Conservation (phyloP, 2,329 filamentous ascomycete genomes). For the Trematosphaeria pertusa region DNA sequence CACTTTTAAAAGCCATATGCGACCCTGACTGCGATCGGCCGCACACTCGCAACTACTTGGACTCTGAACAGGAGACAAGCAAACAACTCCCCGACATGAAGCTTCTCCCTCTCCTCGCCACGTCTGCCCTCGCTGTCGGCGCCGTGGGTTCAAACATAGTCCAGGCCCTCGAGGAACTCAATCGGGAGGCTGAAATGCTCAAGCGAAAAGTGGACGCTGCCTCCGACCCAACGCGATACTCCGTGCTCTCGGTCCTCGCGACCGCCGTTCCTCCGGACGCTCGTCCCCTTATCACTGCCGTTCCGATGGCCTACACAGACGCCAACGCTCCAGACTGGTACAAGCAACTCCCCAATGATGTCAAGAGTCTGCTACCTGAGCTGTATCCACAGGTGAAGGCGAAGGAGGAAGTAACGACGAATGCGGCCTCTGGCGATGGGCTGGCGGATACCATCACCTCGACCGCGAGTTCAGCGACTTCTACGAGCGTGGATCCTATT, state of each 20-base stretch:
- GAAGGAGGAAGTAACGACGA: too few relatives aligned
- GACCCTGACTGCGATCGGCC: too few relatives aligned
- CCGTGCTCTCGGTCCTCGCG: slow-evolving; percentile 22
- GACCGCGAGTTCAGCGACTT: too few relatives aligned
- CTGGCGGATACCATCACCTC: too few relatives aligned
- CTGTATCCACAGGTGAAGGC: background rate
- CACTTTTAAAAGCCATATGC: too few relatives aligned
- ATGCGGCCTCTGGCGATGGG: too few relatives aligned
- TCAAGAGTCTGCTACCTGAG: background rate
- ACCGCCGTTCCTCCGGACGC: slow-evolving; percentile 19
- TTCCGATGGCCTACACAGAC: slow-evolving; percentile 12
- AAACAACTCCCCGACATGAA: slow-evolving; percentile 5
- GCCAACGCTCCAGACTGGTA: slow-evolving; percentile 18
- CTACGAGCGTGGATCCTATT: background rate
- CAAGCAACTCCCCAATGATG: background rate
- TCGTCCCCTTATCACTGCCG: slow-evolving; percentile 2
- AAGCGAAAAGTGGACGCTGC: slow-evolving; percentile 17
- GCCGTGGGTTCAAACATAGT: background rate
- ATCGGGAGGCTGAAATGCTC: too few relatives aligned
- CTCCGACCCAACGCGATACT: slow-evolving; percentile 20
- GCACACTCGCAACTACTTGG: too few relatives aligned
- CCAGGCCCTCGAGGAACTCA: too few relatives aligned
- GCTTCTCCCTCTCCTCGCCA: background rate
- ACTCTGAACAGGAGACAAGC: too few relatives aligned
- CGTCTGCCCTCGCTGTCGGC: background rate